Base-by-base conservation (phyloP, 2,329 filamentous ascomycete species). In the Cladosporium sp. region DNA sequence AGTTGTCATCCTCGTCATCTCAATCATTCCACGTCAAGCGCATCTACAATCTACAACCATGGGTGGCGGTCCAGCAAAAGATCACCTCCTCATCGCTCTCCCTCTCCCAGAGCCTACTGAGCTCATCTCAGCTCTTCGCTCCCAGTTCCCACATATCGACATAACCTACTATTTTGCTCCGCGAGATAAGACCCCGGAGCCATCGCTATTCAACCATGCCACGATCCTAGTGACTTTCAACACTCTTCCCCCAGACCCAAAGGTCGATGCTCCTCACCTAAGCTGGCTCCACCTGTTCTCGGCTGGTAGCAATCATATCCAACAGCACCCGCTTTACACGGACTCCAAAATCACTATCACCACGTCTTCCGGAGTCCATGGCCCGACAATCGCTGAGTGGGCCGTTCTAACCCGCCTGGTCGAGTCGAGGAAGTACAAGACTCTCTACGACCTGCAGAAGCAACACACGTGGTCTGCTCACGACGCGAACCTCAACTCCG, bases 351-450 rank as follows among this genome's bases (percentile, higher is more conserved):
- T 88, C 60, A 79, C 83, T 0, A 78, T 88, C 65, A 84, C 84
- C 3, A 87, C 83, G 3, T 82, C 81, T 38, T 84, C 82, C 4
- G 83, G 86, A 28, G 83, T 88, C 57, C 86, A 88, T 71, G 86
- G 86, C 1, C 88, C 88, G 0, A 86, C 88, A 65, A 90, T 90
- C 59, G 82, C 87, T 0, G 88, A 90, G 78, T 90, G 88, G 87
- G 84, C 87, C 14, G 76, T 89, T 32, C 81, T 89, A 82, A 88
- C 88, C 71, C 83, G 84, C 64, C 78, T 90, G 2, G 80, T 84
- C n/a, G 79, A 84, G 28, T 83, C 80, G n/a, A 85, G 87, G 67
- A 78, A 82, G 30, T 87, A 86, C 74, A 80, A 82, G 52, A 59
- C 77, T 36, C 74, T 86, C n/a, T 82, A 88, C 59, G 82, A 88